These are phyloP conservation scores for Megacollybia platyphylla DNA, from an alignment of 1,284 basidiomycete genomes.

Conservation along the genomic window DNA sequence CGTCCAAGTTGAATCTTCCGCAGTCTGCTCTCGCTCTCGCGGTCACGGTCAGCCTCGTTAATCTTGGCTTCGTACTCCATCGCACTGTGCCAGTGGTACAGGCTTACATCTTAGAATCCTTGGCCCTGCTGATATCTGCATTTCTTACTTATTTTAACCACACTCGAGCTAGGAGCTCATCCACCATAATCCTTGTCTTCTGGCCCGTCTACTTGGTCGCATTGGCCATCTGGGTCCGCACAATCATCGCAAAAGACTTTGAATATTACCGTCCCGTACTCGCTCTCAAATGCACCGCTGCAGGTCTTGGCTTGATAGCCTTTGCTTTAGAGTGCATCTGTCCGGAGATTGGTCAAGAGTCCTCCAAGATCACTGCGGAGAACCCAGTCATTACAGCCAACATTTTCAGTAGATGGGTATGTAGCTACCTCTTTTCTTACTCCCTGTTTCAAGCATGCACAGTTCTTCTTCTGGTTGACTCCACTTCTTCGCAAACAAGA, in stretches of 20 bases:
- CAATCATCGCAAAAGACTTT: conserved; percentile 23
- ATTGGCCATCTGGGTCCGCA: conserved; percentile 51
- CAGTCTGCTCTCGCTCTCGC: conserved; percentile 35
- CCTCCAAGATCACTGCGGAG: conserved; percentile 35
- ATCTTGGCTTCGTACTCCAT: conserved; percentile 22
- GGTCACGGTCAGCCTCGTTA: conserved; percentile 24
- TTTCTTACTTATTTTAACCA: conserved; percentile 62
- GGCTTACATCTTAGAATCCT: conserved; percentile 45
- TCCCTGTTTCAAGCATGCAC: not conserved
- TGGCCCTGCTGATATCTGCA: conserved; percentile 32
- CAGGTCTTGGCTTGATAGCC: conserved; percentile 37
- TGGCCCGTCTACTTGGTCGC: conserved; percentile 64
- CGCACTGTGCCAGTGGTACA: conserved; percentile 36
- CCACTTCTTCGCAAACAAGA: conserved; percentile 55
- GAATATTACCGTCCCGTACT: conserved; percentile 22
- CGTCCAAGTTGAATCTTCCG: conserved; percentile 3
- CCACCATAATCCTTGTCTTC: conserved; percentile 69
- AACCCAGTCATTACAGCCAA: conserved; percentile 75
- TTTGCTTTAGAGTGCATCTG: conserved; percentile 65
- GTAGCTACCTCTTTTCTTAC: conserved; percentile 6
- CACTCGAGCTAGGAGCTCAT: conserved; percentile 65
- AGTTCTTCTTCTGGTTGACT: conserved; percentile 73
- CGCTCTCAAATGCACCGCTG: conserved; percentile 32
- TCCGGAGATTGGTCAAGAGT: conserved; percentile 39
- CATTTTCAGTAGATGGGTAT: conserved; percentile 61